Percentiles rank a stretch among this genome's conserved stretches.
Conservation (phyloP, 805 yeast species). For the Pichia ethanolica region DNA sequence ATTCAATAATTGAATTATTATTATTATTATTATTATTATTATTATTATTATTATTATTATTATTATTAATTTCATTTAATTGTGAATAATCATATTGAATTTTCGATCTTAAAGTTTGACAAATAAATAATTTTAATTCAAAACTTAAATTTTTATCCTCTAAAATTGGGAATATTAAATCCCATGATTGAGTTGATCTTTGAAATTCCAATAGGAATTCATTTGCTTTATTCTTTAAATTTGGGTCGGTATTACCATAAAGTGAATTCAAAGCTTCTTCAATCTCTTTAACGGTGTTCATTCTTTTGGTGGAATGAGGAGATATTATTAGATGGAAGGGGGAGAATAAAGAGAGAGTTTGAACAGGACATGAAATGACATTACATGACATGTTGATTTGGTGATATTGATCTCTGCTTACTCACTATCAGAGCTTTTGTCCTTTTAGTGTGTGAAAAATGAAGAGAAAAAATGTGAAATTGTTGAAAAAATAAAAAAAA, state of each 20-base stretch:
- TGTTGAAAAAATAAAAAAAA: too few relatives aligned
- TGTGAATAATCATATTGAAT: conserved; percentile 80
- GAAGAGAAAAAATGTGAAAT: too few relatives aligned
- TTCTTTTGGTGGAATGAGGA: background rate
- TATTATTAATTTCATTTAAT: conserved; percentile 34
- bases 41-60: too few relatives aligned
- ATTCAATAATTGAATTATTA: conserved; percentile 37
- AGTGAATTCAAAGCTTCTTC: conserved; percentile 41
- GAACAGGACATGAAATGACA: too few relatives aligned
- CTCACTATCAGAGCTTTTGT: too few relatives aligned
- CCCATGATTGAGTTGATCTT: conserved; percentile 80
- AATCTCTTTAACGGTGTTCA: conserved; percentile 19
- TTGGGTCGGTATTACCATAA: conserved; percentile 29
- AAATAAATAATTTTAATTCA: conserved; percentile 71
- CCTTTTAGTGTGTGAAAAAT: too few relatives aligned
- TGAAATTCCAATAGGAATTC: conserved; percentile 72
- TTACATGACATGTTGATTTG: too few relatives aligned
- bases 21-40: too few relatives aligned
- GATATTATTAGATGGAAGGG: background rate
- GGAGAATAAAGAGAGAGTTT: too few relatives aligned
- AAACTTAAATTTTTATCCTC: conserved; percentile 25
- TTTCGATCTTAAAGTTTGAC: conserved; percentile 85
- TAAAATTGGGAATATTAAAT: conserved; percentile 50
- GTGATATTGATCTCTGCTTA: too few relatives aligned
- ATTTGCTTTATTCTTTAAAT: conserved; percentile 39